Evolutionary conservation across 2,329 filamentous ascomycete genomes (phyloP), one percentile per base, ranked within the genome.

Genomic region (Aciculosporium take): DNA sequence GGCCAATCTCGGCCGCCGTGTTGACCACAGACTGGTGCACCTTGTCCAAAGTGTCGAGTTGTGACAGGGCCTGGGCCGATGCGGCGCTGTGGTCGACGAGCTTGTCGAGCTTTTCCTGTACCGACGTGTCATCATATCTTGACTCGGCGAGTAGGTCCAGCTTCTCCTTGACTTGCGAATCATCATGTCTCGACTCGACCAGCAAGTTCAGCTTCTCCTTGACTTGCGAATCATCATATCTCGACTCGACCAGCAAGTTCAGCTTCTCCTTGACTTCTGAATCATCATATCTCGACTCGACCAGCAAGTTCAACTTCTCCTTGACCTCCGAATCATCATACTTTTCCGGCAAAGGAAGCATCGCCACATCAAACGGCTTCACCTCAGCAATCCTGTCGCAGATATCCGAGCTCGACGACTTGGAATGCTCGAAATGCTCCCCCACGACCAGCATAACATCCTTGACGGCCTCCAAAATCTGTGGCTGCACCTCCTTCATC

Each of bases 381-480:
- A 76, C 64, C 41, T 82, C 76, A 41, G 78, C 63, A 45, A 81
- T 73, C 54, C 70, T 74, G 45, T 72, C 67, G 48, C 76, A 66
- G 20, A 81, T 65, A 3, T 68, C 65, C 6, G 60, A 68, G 1
- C 68, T 64, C 0, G 79, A 72, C 34, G 74, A 71, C 60, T 88
- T 86, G 12, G 86, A 83, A 55, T 94, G 84, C 51, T 94, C 86
- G 53, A 83, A 94, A 57, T 96, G 88, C 56, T 93, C 76, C 20
- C 78, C 81, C 41, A 94, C 84, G 20, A 93, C 71, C 7, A 77
- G 68, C 30, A 93, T 70, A n/a, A 96, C 78, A 52, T 95, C 84
- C 52, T 86, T 82, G 49, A 98, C 76, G 0, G 84, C 76, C 40
- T 89, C 80, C 43, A 95, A 73, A 49, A 96, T 83, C 62, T 93